Evolutionary conservation across 805 yeast species (phyloP), one percentile per base, ranked within the genome.

Genomic region (Torulaspora quercuum): DNA sequence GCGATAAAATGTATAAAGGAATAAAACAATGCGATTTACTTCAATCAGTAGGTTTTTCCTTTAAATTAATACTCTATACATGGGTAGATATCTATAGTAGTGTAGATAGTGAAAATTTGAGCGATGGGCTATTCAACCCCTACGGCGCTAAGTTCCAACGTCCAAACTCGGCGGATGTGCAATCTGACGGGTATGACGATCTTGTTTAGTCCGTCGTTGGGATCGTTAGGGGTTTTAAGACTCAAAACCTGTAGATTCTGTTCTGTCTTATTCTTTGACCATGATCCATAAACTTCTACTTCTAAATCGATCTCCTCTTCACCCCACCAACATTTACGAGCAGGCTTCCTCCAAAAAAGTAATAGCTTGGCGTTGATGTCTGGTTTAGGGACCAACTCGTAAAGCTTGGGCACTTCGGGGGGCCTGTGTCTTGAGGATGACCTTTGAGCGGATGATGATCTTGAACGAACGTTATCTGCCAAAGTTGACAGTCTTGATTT

Each of bases 271-370:
- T 28, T 30, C 12, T 49, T 35, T 2, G 41, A 40, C 47, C 50
- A 51, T 23, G 52, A 36, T 18, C 63, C 63, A 36, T 52, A 55
- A 12, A 60, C 46, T 29, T 57, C 58, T 11, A 68, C 58, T 13
- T 53, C 63, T 40, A 64, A 64, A 29, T 76, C 78, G 13, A 76
- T 61, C 18, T 62, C 67, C 28, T 77, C 75, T 56, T 78, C 76
- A 5, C 85, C 73, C 98, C 98, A 92, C 98, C 98, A 92, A 65
- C 98, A 92, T 58, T 92, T 92, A 55, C 97, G 75, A 2, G 98
- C 98, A 1, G 98, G 98, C 57, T 92, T 92, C 45, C 95, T 75
- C 97, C 98, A 92, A 57, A 92, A 92, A 35, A 92, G 65, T 23
- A 92, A 68, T 34, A 92, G 70, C 60, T 92, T 92, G 49, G 61